These are phyloP conservation scores for Magnaporthiopsis incrustans DNA, from an alignment of 2,329 filamentous ascomycete genomes.

Conservation along the genomic window DNA sequence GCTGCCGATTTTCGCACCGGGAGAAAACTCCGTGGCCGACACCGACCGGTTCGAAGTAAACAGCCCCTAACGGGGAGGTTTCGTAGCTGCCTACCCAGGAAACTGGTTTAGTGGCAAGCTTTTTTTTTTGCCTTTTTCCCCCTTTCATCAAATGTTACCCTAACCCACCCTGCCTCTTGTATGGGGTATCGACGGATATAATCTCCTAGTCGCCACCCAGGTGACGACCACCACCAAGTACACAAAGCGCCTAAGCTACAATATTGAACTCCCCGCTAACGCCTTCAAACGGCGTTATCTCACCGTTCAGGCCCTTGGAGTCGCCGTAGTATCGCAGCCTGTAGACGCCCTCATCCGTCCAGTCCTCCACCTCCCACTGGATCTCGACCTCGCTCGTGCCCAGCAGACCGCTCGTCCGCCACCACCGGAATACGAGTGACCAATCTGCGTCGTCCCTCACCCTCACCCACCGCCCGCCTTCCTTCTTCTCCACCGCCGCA, in stretches of 20 bases:
- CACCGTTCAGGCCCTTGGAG: conserved; percentile 55
- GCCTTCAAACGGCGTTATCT: conserved; percentile 62
- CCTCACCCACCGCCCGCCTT: conserved; percentile 48
- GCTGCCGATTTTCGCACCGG: no score
- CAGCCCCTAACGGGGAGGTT: no score
- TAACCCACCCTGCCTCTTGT: no score
- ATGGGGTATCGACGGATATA: no score
- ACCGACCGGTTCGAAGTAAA: no score
- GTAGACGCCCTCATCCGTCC: conserved; percentile 59
- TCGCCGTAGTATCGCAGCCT: conserved; percentile 80
- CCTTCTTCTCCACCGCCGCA: conserved; percentile 59
- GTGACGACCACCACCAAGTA: no score
- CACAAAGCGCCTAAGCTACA: neutral
- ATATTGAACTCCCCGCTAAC: conserved; percentile 46
- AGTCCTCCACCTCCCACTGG: conserved; percentile 67
- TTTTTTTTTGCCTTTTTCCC: no score
- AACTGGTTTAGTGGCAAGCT: no score
- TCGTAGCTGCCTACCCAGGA: no score
- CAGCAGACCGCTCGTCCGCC: conserved; percentile 57
- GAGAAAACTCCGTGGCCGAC: no score
- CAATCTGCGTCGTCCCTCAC: conserved; percentile 74
- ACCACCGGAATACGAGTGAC: conserved; percentile 76
- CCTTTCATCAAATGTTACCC: no score
- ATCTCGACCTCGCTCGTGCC: conserved; percentile 73
- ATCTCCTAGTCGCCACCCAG: no score